These are phyloP conservation scores for Boletellus ananas DNA, from an alignment of 768 basidiomycete species.

Conservation along the genomic window DNA sequence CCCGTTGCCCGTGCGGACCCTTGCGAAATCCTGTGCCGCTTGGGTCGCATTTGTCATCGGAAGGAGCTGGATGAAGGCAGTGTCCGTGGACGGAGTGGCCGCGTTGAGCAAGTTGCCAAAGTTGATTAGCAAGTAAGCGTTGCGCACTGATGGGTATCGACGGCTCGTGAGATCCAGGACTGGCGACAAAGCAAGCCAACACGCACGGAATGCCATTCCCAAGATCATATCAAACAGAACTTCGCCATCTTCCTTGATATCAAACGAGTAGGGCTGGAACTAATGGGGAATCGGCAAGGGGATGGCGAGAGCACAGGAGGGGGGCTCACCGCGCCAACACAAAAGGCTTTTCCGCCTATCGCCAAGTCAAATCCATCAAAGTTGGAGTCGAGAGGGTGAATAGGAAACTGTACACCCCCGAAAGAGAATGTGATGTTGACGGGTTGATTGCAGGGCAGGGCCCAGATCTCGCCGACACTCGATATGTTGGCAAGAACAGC, in stretches of 20 bases:
- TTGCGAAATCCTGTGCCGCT: conserved; percentile 26
- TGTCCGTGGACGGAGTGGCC: conserved; percentile 31
- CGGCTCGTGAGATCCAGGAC: not conserved
- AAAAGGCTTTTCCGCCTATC: conserved; percentile 25
- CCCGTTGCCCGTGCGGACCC: conserved; percentile 4
- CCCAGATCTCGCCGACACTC: conserved; percentile 48
- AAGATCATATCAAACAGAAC: conserved; percentile 57
- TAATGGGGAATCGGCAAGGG: conserved; percentile 21
- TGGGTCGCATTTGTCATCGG: conserved; percentile 48
- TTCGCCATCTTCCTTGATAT: conserved; percentile 26
- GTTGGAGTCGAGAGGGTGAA: conserved; percentile 65
- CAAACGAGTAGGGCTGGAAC: conserved; percentile 68
- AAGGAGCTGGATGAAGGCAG: conserved; percentile 62
- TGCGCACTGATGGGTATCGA: conserved; percentile 46
- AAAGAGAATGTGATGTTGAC: conserved; percentile 67
- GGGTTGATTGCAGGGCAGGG: conserved; percentile 58
- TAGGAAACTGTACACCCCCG: conserved; percentile 50
- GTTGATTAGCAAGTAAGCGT: conserved; percentile 59
- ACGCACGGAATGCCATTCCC: conserved; percentile 70
- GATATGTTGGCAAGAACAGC: conserved; percentile 44
- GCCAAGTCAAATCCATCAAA: conserved; percentile 16
- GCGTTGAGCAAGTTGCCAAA: conserved; percentile 59
- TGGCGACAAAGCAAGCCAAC: not conserved
- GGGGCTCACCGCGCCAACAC: conserved; percentile 44
- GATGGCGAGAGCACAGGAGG: not conserved